Conservation (phyloP, 2,329 filamentous ascomycete genomes). For the Alternaria consortialis region DNA sequence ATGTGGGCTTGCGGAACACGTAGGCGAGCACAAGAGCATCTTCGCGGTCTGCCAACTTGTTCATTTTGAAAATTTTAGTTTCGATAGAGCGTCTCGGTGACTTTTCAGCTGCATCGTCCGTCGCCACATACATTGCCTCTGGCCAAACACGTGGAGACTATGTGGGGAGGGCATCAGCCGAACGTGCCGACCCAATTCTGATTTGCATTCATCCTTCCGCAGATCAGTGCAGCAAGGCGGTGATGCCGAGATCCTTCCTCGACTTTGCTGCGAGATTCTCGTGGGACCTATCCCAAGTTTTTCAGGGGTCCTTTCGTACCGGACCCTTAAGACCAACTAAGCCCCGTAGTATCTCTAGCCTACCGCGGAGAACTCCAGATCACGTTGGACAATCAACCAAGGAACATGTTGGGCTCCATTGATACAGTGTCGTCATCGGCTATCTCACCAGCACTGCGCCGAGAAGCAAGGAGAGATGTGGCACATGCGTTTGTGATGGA, state of each 20-base stretch:
- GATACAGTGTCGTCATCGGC: not conserved
- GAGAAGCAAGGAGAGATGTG: not conserved
- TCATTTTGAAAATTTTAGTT: not conserved
- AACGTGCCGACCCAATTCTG: conserved; percentile 24
- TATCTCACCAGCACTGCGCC: not conserved
- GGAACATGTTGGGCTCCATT: not conserved
- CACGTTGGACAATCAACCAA: not conserved
- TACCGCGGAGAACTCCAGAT: not conserved
- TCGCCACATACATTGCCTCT: conserved; percentile 1
- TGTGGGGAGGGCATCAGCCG: conserved; percentile 31
- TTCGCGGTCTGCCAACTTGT: not conserved
- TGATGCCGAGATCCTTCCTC: conserved; percentile 2
- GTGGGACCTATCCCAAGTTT: not conserved
- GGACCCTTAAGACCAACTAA: not conserved
- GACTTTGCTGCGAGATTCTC: conserved; percentile 6
- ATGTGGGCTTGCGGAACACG: conserved; percentile 5
- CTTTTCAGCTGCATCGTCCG: conserved; percentile 2
- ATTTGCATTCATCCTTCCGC: conserved; percentile 21
- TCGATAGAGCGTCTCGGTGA: not conserved
- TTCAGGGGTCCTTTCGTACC: conserved; percentile 1
- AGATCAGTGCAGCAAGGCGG: conserved; percentile 21
- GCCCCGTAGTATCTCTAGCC: conserved; percentile 5
- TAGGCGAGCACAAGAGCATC: not conserved
- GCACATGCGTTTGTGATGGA: not conserved
- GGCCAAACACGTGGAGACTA: conserved; percentile 31